phyloP scores from a whole-genome alignment of 2,329 filamentous ascomycete genomes.

The Zasmidium citrigriseum region DNA sequence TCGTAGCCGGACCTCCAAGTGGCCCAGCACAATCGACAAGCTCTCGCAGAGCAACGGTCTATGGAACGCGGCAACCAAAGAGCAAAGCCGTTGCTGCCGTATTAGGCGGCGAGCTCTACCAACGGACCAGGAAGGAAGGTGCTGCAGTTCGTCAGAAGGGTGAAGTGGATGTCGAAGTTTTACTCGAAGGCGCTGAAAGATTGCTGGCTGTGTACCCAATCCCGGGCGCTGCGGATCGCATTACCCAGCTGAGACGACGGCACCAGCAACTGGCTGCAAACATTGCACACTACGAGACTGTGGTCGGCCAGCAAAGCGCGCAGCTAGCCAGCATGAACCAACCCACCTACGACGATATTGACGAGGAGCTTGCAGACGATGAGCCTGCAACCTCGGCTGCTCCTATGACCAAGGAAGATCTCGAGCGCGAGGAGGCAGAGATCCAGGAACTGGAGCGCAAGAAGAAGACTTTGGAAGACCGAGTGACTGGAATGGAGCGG shows the following conservation, averaged over 20 bases:
- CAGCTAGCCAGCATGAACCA: slow-evolving; percentile 73
- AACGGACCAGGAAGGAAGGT: slow-evolving; percentile 67
- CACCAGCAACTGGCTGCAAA: slow-evolving; percentile 72
- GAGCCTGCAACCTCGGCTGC: slow-evolving; percentile 39
- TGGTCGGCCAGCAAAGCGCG: slow-evolving; percentile 73
- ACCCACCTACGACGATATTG: slow-evolving; percentile 36
- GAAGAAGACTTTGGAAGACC: slow-evolving; percentile 62
- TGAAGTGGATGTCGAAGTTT: slow-evolving; percentile 81
- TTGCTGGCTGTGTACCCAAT: slow-evolving; percentile 85
- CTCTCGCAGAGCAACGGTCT: slow-evolving; percentile 51
- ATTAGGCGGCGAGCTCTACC: slow-evolving; percentile 81
- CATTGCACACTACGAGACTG: slow-evolving; percentile 75
- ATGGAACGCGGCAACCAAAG: slow-evolving; percentile 53
- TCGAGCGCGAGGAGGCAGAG: slow-evolving; percentile 69
- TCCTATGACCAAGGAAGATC: slow-evolving; percentile 66
- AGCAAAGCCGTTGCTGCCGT: slow-evolving; percentile 89
- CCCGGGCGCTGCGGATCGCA: slow-evolving; percentile 74
- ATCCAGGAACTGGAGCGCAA: slow-evolving; percentile 64
- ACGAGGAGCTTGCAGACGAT: slow-evolving; percentile 50
- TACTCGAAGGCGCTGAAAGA: slow-evolving; percentile 86
- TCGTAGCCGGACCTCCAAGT: slow-evolving; percentile 11
- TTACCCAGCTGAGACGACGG: slow-evolving; percentile 69
- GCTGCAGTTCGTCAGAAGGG: slow-evolving; percentile 55
- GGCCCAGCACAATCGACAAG: slow-evolving; percentile 16
- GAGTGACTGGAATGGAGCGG: slow-evolving; percentile 67